Conservation (phyloP, 257 asterid species). For the Gentiana macrophylla region DNA sequence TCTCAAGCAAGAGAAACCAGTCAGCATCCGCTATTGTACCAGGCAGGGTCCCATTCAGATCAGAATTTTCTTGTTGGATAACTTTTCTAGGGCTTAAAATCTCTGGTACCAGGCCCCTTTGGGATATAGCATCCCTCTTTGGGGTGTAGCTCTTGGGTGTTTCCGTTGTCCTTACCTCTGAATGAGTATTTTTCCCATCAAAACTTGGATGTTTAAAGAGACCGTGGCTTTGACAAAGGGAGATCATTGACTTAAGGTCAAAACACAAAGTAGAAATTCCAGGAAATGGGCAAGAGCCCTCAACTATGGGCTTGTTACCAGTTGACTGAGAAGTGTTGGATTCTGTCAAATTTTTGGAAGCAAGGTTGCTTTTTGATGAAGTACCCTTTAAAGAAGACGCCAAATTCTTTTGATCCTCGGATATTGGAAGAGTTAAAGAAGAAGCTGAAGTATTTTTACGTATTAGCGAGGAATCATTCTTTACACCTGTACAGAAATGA, state of each 20-base stretch:
- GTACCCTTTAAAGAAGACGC: conserved; percentile 29
- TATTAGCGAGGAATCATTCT: conserved; percentile 27
- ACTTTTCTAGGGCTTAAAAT: conserved; percentile 26
- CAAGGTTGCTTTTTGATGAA: conserved; percentile 20
- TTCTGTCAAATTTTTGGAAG: conserved; percentile 16
- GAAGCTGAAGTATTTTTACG: conserved; percentile 75
- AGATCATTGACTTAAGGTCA: conserved; percentile 72
- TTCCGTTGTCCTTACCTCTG: conserved; percentile 29
- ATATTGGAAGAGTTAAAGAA: conserved; percentile 47
- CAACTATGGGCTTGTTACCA: conserved; percentile 47
- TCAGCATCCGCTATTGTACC: conserved; percentile 32
- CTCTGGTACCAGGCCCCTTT: conserved; percentile 23
- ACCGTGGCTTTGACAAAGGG: conserved; percentile 52
- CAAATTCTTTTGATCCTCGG: conserved; percentile 37
- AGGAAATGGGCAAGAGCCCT: conserved; percentile 85
- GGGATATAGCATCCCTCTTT: conserved; percentile 19
- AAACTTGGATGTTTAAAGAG: conserved; percentile 20
- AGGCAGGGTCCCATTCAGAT: conserved; percentile 22
- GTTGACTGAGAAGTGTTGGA: conserved; percentile 17
- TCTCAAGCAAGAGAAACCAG: conserved; percentile 48
- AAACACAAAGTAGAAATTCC: conserved; percentile 73
- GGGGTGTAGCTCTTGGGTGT: conserved; percentile 25
- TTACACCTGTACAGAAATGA: conserved; percentile 50
- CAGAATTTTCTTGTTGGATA: conserved; percentile 18
- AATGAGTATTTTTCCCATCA: conserved; percentile 21